phyloP scores from a whole-genome alignment of 306 rosid genomes.

The Vigna nakashimae region DNA sequence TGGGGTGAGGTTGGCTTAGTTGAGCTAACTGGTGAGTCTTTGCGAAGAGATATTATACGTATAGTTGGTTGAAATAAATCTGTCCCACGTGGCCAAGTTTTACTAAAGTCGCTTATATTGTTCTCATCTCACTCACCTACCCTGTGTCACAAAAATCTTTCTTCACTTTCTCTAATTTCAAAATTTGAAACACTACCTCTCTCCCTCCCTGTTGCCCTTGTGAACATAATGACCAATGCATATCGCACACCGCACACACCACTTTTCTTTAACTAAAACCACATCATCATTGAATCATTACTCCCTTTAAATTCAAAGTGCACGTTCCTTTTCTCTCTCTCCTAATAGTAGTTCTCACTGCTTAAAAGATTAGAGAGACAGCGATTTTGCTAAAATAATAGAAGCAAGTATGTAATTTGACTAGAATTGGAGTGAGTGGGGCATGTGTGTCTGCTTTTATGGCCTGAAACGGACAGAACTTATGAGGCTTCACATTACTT shows the following conservation, averaged over 20 bases:
- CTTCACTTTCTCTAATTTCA: constrained; percentile 62
- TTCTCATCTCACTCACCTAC: constrained; percentile 54
- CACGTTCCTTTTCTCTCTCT: constrained; percentile 48
- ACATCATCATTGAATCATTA: constrained; percentile 68
- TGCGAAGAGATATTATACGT: constrained; percentile 22
- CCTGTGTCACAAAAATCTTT: constrained; percentile 32
- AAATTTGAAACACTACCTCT: constrained; percentile 76
- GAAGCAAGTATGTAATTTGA: constrained; percentile 31
- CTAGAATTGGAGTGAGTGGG: constrained; percentile 44
- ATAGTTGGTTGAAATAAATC: constrained; percentile 46
- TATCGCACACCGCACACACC: constrained; percentile 49
- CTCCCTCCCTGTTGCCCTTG: constrained; percentile 48
- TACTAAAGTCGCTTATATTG: constrained; percentile 46
- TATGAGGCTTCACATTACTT: constrained; percentile 44
- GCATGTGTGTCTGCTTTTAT: constrained; percentile 40
- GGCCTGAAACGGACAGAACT: constrained; percentile 45
- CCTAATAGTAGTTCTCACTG: constrained; percentile 24
- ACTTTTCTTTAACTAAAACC: constrained; percentile 41
- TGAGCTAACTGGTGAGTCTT: constrained; percentile 47
- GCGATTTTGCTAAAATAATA: constrained; percentile 43
- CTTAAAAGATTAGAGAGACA: constrained; percentile 38
- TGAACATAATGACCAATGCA: constrained; percentile 48
- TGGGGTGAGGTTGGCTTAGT: constrained; percentile 42
- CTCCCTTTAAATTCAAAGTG: constrained; percentile 71
- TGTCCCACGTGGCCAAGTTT: constrained; percentile 66